phyloP scores from a whole-genome alignment of 768 basidiomycete genomes.

The Lactarius akahatsu region DNA sequence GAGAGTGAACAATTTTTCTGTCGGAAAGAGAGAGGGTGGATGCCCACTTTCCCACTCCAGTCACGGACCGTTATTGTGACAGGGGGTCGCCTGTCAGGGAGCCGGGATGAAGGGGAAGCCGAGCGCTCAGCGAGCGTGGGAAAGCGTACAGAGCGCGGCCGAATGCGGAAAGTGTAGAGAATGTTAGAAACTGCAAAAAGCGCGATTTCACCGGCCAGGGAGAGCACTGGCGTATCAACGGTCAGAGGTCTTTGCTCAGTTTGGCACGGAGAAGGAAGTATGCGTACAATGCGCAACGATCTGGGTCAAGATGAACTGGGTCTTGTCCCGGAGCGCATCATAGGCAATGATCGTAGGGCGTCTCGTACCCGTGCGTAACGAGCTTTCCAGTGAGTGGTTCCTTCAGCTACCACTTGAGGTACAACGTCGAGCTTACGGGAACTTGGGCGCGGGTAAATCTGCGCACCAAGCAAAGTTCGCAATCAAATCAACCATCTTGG shows the following conservation, averaged over 20 bases:
- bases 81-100: no score
- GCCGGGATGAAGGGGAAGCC: no score
- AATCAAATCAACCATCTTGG: neutral
- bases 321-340: constrained; percentile 77
- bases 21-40: no score
- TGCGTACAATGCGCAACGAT: constrained; percentile 76
- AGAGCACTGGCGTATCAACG: neutral
- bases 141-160: no score
- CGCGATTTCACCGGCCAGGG: no score
- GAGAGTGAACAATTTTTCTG: no score
- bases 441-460: constrained; percentile 87
- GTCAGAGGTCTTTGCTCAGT: constrained; percentile 6
- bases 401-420: constrained; percentile 69
- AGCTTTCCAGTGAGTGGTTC: constrained; percentile 63
- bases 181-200: no score
- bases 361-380: constrained; percentile 80
- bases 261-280: constrained; percentile 39
- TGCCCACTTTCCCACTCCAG: no score
- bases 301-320: constrained; percentile 83
- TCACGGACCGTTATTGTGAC: no score
- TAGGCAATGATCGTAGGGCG: constrained; percentile 81
- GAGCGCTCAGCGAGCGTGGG: no score
- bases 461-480: neutral
- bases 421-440: constrained; percentile 79
- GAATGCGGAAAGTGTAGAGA: no score